These are phyloP conservation scores for Globisporangium canariense DNA, from an alignment of 352 stramenopile species.

Conservation along the genomic window DNA sequence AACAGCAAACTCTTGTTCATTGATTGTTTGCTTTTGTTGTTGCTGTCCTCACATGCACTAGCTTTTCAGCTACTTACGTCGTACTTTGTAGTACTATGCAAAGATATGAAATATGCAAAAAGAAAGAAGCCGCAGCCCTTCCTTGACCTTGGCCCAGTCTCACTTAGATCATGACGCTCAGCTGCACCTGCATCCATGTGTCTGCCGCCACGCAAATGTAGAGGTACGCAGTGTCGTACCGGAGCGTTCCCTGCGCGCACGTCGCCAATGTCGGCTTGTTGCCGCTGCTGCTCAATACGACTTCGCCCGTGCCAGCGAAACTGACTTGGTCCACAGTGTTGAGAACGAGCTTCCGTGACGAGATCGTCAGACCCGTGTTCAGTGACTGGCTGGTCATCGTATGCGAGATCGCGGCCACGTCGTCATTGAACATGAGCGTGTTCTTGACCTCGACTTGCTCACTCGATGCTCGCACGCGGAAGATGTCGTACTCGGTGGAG, in stretches of 20 bases:
- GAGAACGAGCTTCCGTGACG: conserved; percentile 36
- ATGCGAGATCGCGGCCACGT: conserved; percentile 31
- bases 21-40: background rate
- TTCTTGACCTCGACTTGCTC: conserved; percentile 29
- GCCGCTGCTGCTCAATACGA: conserved; percentile 13
- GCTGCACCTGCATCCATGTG: conserved; percentile 15
- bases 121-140: background rate
- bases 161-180: background rate
- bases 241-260: conserved; percentile 30
- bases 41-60: background rate
- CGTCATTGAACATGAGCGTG: conserved; percentile 24
- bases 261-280: conserved; percentile 13
- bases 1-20: conserved; percentile 5
- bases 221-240: conserved; percentile 26
- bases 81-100: background rate
- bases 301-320: conserved; percentile 23
- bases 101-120: conserved; percentile 6
- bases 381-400: conserved; percentile 8
- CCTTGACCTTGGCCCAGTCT: background rate
- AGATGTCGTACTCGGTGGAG: conserved; percentile 20
- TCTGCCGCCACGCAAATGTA: conserved; percentile 31
- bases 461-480: conserved; percentile 27
- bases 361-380: conserved; percentile 31
- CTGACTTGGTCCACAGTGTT: background rate
- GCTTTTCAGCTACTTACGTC: background rate